Evolutionary conservation across 225 moss, liverwort and hornwort genomes (phyloP), one percentile per base, ranked within the genome.

Genomic region (Polytrichum commune): DNA sequence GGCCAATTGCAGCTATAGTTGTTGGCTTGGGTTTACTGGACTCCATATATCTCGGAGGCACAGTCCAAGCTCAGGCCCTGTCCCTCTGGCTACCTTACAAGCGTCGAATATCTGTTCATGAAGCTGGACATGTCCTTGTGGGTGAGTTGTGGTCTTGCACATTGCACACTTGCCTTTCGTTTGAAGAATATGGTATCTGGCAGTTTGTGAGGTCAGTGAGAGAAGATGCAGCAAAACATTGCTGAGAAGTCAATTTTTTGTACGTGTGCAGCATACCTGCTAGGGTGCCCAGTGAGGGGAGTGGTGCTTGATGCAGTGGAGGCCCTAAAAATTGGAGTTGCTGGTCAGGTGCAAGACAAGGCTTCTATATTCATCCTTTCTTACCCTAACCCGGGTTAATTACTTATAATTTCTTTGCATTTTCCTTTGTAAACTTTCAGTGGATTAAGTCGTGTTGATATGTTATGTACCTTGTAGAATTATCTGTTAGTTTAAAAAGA

Each of bases 71-170:
- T 54, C 93, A 98, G 77, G 60, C 89, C 76, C 74, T 88, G 54
- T 93, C 91, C 78, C 85, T 95, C 67, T 95, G 92, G 91, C 93
- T 90, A 65, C 90, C 93, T 32, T 87, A 91, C 71, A 87, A 69
- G 69, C 79, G 82, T 65, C 87, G 95, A 60, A 79, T 98, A 74
- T 79, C 95, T 60, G 91, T 98, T 20, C 95, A 98, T 77, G 98
- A 98, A 90, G 98, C 98, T 76, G 98, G 98, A 66, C 98, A 98
- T 80, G 84, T 98, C 32, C 92, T 98, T 79, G 93, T 95, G 65
- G 95, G 97, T 97, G 80, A 73, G 84, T 10, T 38, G 23, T 8
- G 26, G 64, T 9, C 74, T 25, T 18, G 66, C 69, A 16, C 29
- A 33, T 53, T 27, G 55, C 27, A 55, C 1, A 69, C 22, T 80